Evolutionary conservation across 768 basidiomycete species (phyloP), one percentile per base, ranked within the genome.

Genomic region (Mrakia gelida): DNA sequence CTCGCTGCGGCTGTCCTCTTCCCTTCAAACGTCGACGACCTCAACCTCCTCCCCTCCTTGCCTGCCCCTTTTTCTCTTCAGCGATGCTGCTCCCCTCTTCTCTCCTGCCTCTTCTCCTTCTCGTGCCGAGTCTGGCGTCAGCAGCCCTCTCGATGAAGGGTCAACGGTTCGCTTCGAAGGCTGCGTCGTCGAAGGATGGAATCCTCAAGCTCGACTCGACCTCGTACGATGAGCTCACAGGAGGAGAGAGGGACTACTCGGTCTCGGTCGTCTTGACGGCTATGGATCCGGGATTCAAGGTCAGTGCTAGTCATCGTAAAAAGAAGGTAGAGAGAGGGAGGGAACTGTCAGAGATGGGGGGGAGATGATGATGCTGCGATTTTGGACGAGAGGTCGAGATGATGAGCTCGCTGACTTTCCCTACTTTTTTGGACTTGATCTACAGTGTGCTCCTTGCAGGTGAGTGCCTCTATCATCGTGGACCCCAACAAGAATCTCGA

Each of bases 221-320:
- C 41, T 86, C 88, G 3, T 99, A 90, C 85, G 92, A 95, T 82
- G 86, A 95, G 76, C 85, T 98, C 80, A 91, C 82, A 21, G 75
- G 90, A 3, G 88, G 91, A 13, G 87, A 90, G 79, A 90, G 97
- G 79, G 90, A 91, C 80, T 99, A 95, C 91, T 92, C 92, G 1
- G 90, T 91, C n/a, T 87, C 91, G 6, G 87, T 99, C 74, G 90
- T 94, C 18, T 88, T 98, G 83, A 99, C 97, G 0, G 97, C 97
- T 0, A 84, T 97, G 79, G 91, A 90, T 81, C 86, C 89, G 15
- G 88, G 90, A 80, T 90, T 93, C 82, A 92, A 90, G 84, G 97
- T 84, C 84, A 83, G n/a, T 71, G 16, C 15, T n/a, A 2, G 21
- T 59, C 18, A 0, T 8, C 18, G 52, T 4, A 21, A 16, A 32